These are phyloP conservation scores for Candida vartiovaarae DNA, from an alignment of 805 yeast species.

Conservation along the genomic window DNA sequence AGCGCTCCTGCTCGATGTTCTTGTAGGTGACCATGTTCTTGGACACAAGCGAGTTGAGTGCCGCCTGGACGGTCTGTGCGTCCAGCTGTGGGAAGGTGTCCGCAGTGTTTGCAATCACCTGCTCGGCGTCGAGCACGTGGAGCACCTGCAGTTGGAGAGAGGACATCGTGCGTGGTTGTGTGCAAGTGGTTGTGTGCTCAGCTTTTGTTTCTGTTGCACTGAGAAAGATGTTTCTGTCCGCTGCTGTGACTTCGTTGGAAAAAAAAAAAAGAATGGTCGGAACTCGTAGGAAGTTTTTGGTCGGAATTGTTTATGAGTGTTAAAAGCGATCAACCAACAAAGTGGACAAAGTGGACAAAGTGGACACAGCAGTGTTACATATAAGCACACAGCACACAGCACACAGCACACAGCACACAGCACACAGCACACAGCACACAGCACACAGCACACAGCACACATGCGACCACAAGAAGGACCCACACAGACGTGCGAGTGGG, in stretches of 20 bases:
- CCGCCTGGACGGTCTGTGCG: slow-evolving; percentile 67
- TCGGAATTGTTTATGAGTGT: background rate
- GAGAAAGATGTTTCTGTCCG: too few species aligned
- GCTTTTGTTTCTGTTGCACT: background rate
- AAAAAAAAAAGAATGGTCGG: background rate
- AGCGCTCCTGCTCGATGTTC: slow-evolving; percentile 67
- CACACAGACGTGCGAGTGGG: slow-evolving; percentile 12
- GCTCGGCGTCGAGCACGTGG: slow-evolving; percentile 54
- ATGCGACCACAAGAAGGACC: background rate
- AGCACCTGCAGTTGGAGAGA: slow-evolving; percentile 59
- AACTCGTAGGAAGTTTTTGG: background rate
- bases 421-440: background rate
- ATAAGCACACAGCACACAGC: background rate
- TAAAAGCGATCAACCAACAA: background rate
- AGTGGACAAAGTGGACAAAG: background rate
- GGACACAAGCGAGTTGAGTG: slow-evolving; percentile 79
- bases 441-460: too few species aligned
- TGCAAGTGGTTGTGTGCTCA: background rate
- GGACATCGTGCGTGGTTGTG: slow-evolving; percentile 39
- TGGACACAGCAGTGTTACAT: background rate
- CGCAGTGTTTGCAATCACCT: slow-evolving; percentile 62
- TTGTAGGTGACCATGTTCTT: slow-evolving; percentile 71
- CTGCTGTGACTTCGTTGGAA: background rate
- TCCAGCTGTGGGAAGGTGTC: slow-evolving; percentile 58
- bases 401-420: background rate